These are phyloP conservation scores for Schizopora paradoxa DNA, from an alignment of 1,284 basidiomycete genomes.

Conservation along the genomic window DNA sequence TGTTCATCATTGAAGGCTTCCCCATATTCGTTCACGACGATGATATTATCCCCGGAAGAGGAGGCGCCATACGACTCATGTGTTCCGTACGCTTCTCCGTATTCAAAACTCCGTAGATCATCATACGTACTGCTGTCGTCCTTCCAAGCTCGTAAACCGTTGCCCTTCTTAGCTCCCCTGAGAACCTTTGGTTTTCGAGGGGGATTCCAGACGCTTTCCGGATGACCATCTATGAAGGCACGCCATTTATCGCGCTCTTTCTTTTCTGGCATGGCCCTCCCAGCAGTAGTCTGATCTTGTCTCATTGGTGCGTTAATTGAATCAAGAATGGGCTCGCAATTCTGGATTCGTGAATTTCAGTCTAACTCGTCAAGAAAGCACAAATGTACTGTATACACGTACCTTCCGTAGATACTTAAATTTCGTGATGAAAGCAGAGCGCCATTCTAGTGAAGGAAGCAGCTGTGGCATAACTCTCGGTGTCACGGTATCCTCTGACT, in stretches of 20 bases:
- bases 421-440: slow-evolving; percentile 44
- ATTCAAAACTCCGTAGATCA: slow-evolving; percentile 24
- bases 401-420: slow-evolving; percentile 66
- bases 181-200: slow-evolving; percentile 37
- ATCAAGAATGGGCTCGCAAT: neutral
- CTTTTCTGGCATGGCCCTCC: slow-evolving; percentile 51
- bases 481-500: slow-evolving; percentile 18
- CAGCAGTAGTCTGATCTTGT: slow-evolving; percentile 23
- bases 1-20: slow-evolving; percentile 25
- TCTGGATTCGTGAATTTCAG: slow-evolving; percentile 6
- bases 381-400: slow-evolving; percentile 7
- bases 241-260: slow-evolving; percentile 72
- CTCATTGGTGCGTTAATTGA: slow-evolving; percentile 16
- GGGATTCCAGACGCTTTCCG: slow-evolving; percentile 61
- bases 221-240: slow-evolving; percentile 64
- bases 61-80: too few relatives aligned
- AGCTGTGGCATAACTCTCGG: slow-evolving; percentile 26
- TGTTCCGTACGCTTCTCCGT: slow-evolving; percentile 19
- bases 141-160: slow-evolving; percentile 28
- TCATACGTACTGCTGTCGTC: slow-evolving; percentile 25
- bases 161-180: slow-evolving; percentile 7
- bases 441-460: slow-evolving; percentile 65
- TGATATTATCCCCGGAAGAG: slow-evolving; percentile 9
- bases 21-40: slow-evolving; percentile 13
- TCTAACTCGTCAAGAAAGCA: slow-evolving; percentile 8